Evolutionary conservation across 345 rosid genomes (phyloP).

Genomic region (Aquilaria yunnanensis): DNA sequence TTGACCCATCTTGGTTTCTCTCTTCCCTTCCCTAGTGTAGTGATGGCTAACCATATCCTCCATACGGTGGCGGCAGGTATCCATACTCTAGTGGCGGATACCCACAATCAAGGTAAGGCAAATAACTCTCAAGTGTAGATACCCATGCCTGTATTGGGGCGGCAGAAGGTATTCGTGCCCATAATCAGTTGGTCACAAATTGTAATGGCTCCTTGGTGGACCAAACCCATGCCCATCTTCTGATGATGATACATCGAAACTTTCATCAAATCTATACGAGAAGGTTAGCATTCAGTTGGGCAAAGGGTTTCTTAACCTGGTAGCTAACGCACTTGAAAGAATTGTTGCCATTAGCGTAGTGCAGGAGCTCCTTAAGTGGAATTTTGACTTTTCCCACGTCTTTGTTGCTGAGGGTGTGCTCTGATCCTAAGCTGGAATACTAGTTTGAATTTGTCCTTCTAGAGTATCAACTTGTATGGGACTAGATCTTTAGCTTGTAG

Average conservation of each 20-base stretch:
- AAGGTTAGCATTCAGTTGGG: slow-evolving; percentile 60
- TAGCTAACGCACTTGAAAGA: slow-evolving; percentile 44
- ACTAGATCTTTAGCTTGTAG: slow-evolving; percentile 33
- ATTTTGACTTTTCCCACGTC: slow-evolving; percentile 70
- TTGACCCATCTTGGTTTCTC: slow-evolving; percentile 34
- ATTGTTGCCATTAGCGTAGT: slow-evolving; percentile 16
- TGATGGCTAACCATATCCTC: too few species aligned
- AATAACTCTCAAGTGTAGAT: slow-evolving; percentile 7
- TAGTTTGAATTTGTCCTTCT: slow-evolving; percentile 41
- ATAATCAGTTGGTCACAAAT: slow-evolving; percentile 16
- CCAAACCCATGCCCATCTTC: slow-evolving; percentile 1
- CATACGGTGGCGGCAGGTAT: slow-evolving; percentile 26
- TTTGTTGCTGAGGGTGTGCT: slow-evolving; percentile 56
- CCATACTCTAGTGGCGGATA: slow-evolving; percentile 29
- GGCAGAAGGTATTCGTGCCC: slow-evolving; percentile 12
- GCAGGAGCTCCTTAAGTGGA: slow-evolving; percentile 62
- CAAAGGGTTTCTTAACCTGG: slow-evolving; percentile 53
- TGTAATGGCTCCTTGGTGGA: slow-evolving; percentile 19
- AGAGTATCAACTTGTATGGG: slow-evolving; percentile 35
- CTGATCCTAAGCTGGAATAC: slow-evolving; percentile 52
- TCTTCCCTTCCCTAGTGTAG: slow-evolving; percentile 36
- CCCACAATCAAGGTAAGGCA: slow-evolving; percentile 25
- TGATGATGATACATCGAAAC: neutral
- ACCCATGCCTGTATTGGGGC: too few species aligned
- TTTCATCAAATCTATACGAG: slow-evolving; percentile 50